These are phyloP conservation scores for Benincasa hispida DNA, from an alignment of 306 rosid genomes.

Conservation along the genomic window DNA sequence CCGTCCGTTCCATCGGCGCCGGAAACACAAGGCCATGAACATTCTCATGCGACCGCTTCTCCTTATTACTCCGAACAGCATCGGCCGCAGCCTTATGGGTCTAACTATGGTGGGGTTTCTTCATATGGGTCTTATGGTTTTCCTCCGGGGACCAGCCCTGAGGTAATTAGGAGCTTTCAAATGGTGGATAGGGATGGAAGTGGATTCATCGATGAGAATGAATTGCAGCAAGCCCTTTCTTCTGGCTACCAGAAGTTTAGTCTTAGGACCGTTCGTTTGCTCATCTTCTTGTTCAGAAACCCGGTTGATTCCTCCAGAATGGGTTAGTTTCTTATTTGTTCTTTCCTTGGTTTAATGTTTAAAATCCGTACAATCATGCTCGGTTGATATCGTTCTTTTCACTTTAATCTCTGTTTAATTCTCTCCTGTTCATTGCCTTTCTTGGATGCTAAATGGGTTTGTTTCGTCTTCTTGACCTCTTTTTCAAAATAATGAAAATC, in stretches of 20 bases:
- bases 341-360: background rate
- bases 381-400: background rate
- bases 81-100: conserved; percentile 11
- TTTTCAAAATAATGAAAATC: background rate
- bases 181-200: conserved; percentile 75
- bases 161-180: conserved; percentile 58
- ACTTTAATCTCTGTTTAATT: background rate
- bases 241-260: conserved; percentile 53
- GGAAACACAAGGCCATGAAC: background rate
- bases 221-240: conserved; percentile 76
- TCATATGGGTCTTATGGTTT: conserved; percentile 29
- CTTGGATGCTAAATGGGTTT: background rate
- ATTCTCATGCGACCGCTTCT: background rate
- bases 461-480: no score
- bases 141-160: conserved; percentile 62
- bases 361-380: background rate
- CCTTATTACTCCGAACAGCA: background rate
- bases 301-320: conserved; percentile 33
- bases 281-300: conserved; percentile 60
- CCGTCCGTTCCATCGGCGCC: conserved; percentile 17
- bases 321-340: conserved; percentile 24
- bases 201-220: conserved; percentile 64
- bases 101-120: conserved; percentile 15
- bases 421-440: background rate
- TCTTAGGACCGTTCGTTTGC: conserved; percentile 68